phyloP scores from a whole-genome alignment of 371 early-diverging fungal genomes.

The Gilbertella persicaria region DNA sequence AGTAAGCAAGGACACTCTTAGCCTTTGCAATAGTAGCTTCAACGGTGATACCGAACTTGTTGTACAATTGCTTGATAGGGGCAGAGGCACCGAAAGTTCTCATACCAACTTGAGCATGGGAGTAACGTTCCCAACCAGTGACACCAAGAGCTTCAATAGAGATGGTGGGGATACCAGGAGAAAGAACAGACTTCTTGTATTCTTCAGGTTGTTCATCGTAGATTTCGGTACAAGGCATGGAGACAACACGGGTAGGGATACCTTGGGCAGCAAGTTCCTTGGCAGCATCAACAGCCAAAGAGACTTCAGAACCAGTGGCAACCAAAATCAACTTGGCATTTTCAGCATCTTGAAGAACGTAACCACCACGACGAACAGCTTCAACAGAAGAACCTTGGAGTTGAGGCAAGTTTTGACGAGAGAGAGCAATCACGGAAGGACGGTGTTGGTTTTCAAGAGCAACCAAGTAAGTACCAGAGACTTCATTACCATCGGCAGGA shows the following conservation, averaged over 20 bases:
- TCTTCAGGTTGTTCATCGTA: slow-evolving; percentile 91
- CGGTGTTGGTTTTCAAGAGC: slow-evolving; percentile 72
- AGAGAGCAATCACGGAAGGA: slow-evolving; percentile 90
- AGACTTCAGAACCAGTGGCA: slow-evolving; percentile 97
- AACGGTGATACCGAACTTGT: slow-evolving; percentile 82
- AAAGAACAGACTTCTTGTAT: slow-evolving; percentile 87
- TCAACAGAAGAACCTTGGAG: slow-evolving; percentile 84
- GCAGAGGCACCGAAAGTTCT: slow-evolving; percentile 95
- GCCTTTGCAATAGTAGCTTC: slow-evolving; percentile 81
- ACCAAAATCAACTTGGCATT: slow-evolving; percentile 70
- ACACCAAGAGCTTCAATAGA: slow-evolving; percentile 95
- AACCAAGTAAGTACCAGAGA: slow-evolving; percentile 86
- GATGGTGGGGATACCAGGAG: slow-evolving; percentile 77
- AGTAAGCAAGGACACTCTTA: slow-evolving; percentile 74
- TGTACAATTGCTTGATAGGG: slow-evolving; percentile 78
- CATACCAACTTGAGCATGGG: slow-evolving; percentile 93
- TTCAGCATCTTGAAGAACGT: slow-evolving; percentile 70
- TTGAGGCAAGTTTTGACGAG: slow-evolving; percentile 96
- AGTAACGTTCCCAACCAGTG: slow-evolving; percentile 95
- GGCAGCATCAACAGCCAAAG: slow-evolving; percentile 85
- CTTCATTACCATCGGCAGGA: slow-evolving; percentile 98
- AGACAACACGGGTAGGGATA: slow-evolving; percentile 85
- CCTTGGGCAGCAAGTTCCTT: slow-evolving; percentile 64
- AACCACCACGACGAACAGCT: slow-evolving; percentile 79
- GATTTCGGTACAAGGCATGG: slow-evolving; percentile 94